Base-by-base conservation (phyloP, 2,329 filamentous ascomycete species). In the Colletotrichum karsti region DNA sequence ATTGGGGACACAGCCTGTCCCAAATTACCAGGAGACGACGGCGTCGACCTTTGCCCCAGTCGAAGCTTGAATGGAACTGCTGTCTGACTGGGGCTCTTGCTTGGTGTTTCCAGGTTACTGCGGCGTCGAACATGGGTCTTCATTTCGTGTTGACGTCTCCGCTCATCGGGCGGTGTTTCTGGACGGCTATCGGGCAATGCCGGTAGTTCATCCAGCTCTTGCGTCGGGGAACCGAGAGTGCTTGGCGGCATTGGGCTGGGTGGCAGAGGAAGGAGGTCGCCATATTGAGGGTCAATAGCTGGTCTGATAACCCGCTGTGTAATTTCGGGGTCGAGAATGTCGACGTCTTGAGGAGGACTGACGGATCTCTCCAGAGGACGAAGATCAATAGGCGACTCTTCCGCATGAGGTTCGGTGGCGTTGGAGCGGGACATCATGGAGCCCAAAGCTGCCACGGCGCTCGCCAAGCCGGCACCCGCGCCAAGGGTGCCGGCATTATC, bases 401-500 rank as follows among this genome's bases (percentile, higher is more conserved):
- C 78, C 72, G 75, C 75, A 69, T 79, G 76, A 79, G 78, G 74
- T 73, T 84, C 82, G 78, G 79, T 78, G 83, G 84, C 84, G 76
- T 85, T 81, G 63, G 80, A 77, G 73, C 78, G 80, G 77, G 78
- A 75, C 73, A 76, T 75, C 74, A 79, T 75, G 74, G 79, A 77
- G 74, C 78, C 76, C 71, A 80, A 71, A 67, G 78, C 80, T 74
- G 79, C 79, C 71, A 79, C 83, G 77, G 81, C 83, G 79, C 84
- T 83, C 82, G 82, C 84, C 79, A 87, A 77, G 86, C 89, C 89
- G 88, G 82, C 89, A 91, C 88, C 88, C 84, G 86, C 87, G 88
- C 88, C 88, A 88, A 87, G 83, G 85, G 85, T 91, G 86, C 83
- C 88, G 88, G 89, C 87, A 85, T 87, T 88, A 91, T 80, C 89